These are phyloP conservation scores for Phoma sp. DNA, from an alignment of 2,329 filamentous ascomycete genomes.

Conservation along the genomic window DNA sequence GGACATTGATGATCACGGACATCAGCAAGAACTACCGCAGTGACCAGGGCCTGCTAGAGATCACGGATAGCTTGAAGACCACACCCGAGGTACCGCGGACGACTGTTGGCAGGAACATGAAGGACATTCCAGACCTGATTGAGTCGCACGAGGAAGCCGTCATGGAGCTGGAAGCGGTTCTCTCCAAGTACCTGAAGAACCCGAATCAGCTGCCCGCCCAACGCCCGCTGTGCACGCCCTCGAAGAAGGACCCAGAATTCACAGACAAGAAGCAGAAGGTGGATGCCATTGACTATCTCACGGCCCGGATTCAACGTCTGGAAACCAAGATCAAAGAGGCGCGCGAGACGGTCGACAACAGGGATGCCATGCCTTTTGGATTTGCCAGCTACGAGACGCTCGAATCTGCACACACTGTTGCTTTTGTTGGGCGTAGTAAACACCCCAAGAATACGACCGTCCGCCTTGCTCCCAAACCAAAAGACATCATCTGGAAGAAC, in stretches of 20 bases:
- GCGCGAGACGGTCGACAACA: conserved; percentile 80
- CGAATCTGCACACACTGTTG: conserved; percentile 84
- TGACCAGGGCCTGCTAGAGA: conserved; percentile 84
- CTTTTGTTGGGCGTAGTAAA: conserved; percentile 80
- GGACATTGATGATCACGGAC: conserved; percentile 75
- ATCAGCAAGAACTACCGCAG: conserved; percentile 77
- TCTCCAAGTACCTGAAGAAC: conserved; percentile 90
- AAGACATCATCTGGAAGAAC: conserved; percentile 96
- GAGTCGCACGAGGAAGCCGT: conserved; percentile 82
- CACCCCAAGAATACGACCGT: conserved; percentile 80
- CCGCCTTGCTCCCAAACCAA: conserved; percentile 80
- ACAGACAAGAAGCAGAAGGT: conserved; percentile 74
- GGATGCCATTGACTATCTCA: conserved; percentile 93
- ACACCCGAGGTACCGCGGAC: conserved; percentile 80
- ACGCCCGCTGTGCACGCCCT: conserved; percentile 79
- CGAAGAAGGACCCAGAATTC: conserved; percentile 73
- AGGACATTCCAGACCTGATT: conserved; percentile 84
- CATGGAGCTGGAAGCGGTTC: conserved; percentile 77
- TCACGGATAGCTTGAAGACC: conserved; percentile 81
- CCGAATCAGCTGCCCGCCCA: conserved; percentile 78
- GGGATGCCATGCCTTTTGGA: conserved; percentile 87
- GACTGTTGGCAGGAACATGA: conserved; percentile 89
- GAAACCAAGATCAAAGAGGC: conserved; percentile 86
- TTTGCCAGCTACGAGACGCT: conserved; percentile 95
- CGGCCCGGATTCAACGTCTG: conserved; percentile 79